Evolutionary conservation across 306 rosid genomes (phyloP).

Genomic region (Vigna angularis): DNA sequence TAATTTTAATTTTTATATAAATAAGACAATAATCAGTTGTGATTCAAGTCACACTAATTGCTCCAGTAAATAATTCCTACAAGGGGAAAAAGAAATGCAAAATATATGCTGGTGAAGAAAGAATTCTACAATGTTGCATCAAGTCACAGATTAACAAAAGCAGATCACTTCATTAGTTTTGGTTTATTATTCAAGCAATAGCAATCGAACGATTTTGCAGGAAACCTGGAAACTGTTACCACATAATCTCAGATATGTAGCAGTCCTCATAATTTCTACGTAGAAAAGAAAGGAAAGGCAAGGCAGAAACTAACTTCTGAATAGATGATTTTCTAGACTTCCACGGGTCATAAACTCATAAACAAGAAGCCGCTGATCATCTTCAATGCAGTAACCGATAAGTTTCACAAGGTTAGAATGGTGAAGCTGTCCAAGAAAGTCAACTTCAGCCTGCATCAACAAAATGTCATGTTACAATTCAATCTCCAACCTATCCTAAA

Average conservation of each 20-base stretch:
- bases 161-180: slow-evolving; percentile 21
- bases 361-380: slow-evolving; percentile 89
- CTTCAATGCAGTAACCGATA: slow-evolving; percentile 92
- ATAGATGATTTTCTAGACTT: slow-evolving; percentile 96
- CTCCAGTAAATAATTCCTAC: slow-evolving; percentile 1
- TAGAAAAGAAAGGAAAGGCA: slow-evolving; percentile 32
- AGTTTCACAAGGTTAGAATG: slow-evolving; percentile 96
- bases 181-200: slow-evolving; percentile 18
- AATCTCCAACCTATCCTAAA: slow-evolving; percentile 42
- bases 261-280: slow-evolving; percentile 28
- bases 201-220: slow-evolving; percentile 11
- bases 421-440: slow-evolving; percentile 97
- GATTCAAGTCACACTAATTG: slow-evolving; percentile 14
- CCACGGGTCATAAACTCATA: slow-evolving; percentile 98
- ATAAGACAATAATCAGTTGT: not conserved
- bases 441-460: slow-evolving; percentile 91
- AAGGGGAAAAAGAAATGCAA: not conserved
- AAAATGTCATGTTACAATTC: slow-evolving; percentile 44
- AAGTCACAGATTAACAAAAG: slow-evolving; percentile 30
- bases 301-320: slow-evolving; percentile 76
- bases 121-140: slow-evolving; percentile 14
- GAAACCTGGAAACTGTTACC: slow-evolving; percentile 8
- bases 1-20: not conserved
- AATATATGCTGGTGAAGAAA: slow-evolving; percentile 14
- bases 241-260: slow-evolving; percentile 11